Evolutionary conservation across 495 filamentous ascomycete genomes (phyloP), one percentile per base, ranked within the genome.

Genomic region (Clavariopsis aquatica): DNA sequence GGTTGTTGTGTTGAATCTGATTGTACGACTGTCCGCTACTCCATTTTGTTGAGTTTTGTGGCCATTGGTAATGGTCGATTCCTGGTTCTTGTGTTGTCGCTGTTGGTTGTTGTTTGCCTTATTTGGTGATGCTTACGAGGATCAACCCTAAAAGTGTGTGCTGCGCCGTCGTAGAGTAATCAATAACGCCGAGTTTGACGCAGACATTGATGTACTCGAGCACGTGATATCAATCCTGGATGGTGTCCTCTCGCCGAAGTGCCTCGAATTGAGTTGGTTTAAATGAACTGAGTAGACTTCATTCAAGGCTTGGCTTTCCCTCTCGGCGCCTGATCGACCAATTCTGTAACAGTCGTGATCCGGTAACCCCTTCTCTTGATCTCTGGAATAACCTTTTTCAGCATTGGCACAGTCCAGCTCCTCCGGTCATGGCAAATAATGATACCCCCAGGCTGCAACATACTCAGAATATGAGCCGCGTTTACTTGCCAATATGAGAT

Each of bases 351-450:
- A 41, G 84, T 89, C 6, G 87, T 83, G 34, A 90, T 79, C 17
- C 77, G 76, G 73, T 91, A 94, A 15, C 89, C 90, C 60, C 83
- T 79, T 46, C 78, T 78, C 75, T 73, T 80, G 66, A 94, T 78
- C 71, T 89, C 85, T 6, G 86, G 87, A 70, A 96, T 74, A 17
- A 93, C 87, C 57, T 73, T 80, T 47, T 76, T 75, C 72, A 96
- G 71, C 88, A 93, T 93, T 0, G 88, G 86, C 66, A 79, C 77
- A 26, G 90, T 93, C 88, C 90, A 95, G 51, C 79, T 76, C 72
- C 91, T 81, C 67, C 91, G 72, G 79, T 96, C 91, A 77, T 95
- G 91, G 69, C 89, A 89, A 23, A 95, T 84, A 45, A 95, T 86
- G 45, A 96, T 85, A 46, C 85, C 87, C 0, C 91, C 91, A 0